These are phyloP conservation scores for Cyclotella atomus DNA, from an alignment of 108 stramenopile genomes.

Conservation along the genomic window DNA sequence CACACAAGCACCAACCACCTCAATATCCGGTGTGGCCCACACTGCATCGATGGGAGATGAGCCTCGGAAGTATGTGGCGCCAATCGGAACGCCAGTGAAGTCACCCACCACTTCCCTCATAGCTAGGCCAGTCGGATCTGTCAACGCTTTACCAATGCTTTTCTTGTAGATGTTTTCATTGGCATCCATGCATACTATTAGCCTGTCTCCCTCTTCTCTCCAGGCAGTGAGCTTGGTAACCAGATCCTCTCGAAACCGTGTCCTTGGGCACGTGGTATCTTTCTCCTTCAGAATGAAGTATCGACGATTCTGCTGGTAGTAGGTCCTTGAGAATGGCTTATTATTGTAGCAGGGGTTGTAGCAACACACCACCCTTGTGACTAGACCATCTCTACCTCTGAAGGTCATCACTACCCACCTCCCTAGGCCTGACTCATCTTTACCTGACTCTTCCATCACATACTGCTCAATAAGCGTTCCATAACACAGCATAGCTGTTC, in stretches of 20 bases:
- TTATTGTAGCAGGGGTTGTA: neutral
- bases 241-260: neutral
- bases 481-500: conserved; percentile 5
- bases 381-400: neutral
- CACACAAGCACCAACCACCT: neutral
- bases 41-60: neutral
- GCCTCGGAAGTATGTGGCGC: conserved; percentile 10
- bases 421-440: conserved; percentile 6
- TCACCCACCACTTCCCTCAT: conserved; percentile 2
- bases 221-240: neutral
- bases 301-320: conserved; percentile 2
- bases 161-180: conserved; percentile 9
- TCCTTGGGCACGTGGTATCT: neutral
- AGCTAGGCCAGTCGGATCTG: neutral
- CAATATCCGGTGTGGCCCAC: conserved; percentile 9
- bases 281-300: conserved; percentile 7
- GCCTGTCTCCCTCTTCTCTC: conserved; percentile 9
- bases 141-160: neutral
- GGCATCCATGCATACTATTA: conserved; percentile 13
- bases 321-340: neutral
- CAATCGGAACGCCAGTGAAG: conserved; percentile 6
- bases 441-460: neutral
- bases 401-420: conserved; percentile 6
- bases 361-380: neutral
- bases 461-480: conserved; percentile 5